These are phyloP conservation scores for Aegilops speltoides DNA, from an alignment of 176 grass and related monocot genomes.

Conservation along the genomic window DNA sequence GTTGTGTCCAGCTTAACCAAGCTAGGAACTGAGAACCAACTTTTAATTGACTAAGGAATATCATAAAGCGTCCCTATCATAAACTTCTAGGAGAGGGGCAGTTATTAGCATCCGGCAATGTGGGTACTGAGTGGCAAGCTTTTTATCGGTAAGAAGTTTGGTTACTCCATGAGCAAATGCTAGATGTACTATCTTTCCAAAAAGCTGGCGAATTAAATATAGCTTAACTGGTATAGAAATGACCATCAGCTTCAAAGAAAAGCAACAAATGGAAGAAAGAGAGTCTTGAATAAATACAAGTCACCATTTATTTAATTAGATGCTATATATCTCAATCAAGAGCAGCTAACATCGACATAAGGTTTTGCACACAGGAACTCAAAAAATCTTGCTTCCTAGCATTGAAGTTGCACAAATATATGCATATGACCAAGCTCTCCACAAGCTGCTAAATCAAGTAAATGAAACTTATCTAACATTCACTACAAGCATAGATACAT, in stretches of 20 bases:
- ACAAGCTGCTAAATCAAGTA: neutral
- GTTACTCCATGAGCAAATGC: constrained; percentile 10
- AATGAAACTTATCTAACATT: neutral
- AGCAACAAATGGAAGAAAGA: neutral
- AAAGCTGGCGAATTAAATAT: neutral
- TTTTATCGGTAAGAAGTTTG: neutral
- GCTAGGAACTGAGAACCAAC: neutral
- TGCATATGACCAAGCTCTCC: neutral
- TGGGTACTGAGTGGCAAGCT: neutral
- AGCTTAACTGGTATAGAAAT: neutral
- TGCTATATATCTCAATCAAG: constrained; percentile 4
- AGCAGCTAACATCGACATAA: neutral
- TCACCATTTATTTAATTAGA: neutral
- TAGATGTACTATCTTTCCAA: neutral
- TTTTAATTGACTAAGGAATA: neutral
- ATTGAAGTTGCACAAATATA: neutral
- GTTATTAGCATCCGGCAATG: neutral
- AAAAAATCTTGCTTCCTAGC: neutral
- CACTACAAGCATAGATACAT: neutral
- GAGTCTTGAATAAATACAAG: neutral
- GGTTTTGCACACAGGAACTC: neutral
- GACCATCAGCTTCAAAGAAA: neutral
- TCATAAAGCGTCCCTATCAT: neutral
- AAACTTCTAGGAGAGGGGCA: neutral
- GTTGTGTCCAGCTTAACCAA: neutral